phyloP scores from a whole-genome alignment of 306 rosid genomes.

The Oxytropis ochrocephala region DNA sequence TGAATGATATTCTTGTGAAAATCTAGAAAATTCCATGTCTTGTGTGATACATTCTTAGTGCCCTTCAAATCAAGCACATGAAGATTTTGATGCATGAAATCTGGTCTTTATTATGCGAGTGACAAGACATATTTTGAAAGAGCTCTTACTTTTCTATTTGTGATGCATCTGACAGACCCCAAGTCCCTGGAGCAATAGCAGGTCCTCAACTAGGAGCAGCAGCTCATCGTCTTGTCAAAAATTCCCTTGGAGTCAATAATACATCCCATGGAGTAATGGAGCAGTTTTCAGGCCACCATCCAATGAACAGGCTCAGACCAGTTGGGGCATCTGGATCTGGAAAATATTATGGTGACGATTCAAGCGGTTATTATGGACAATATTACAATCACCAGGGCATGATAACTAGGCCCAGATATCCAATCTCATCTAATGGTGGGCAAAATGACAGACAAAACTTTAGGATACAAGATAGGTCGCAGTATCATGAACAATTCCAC shows the following conservation, averaged over 20 bases:
- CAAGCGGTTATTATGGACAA: conserved; percentile 35
- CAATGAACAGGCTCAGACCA: conserved; percentile 46
- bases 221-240: conserved; percentile 92
- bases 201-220: conserved; percentile 91
- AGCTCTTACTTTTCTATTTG: conserved; percentile 11
- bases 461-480: conserved; percentile 44
- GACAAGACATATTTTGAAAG: not conserved
- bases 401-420: conserved; percentile 49
- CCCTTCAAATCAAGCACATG: conserved; percentile 1
- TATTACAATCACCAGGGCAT: conserved; percentile 51
- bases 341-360: conserved; percentile 57
- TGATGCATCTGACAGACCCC: conserved; percentile 51
- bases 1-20: not conserved
- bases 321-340: conserved; percentile 71
- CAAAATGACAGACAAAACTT: conserved; percentile 56
- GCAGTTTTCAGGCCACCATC: conserved; percentile 44
- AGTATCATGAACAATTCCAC: conserved; percentile 41
- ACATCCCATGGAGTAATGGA: conserved; percentile 48
- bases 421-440: conserved; percentile 47
- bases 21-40: conserved; percentile 1
- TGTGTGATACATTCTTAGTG: not conserved
- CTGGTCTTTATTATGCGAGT: not conserved
- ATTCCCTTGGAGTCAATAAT: conserved; percentile 52
- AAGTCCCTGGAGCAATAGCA: conserved; percentile 74
- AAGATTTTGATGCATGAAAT: conserved; percentile 9